Evolutionary conservation across 768 basidiomycete species (phyloP).

Genomic region (Trametes sanguinea): DNA sequence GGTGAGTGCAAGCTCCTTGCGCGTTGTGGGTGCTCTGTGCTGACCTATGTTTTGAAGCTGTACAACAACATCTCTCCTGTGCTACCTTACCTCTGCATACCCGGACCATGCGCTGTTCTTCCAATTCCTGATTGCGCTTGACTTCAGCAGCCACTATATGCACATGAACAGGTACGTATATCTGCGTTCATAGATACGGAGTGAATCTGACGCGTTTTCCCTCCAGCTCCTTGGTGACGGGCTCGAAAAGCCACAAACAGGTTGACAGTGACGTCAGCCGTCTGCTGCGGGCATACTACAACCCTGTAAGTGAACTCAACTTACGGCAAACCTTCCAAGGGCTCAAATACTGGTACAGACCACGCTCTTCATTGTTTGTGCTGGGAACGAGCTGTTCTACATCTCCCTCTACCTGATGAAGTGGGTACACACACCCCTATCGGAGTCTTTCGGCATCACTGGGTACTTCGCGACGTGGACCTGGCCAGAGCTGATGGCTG

Average conservation of each 20-base stretch:
- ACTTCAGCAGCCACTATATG: constrained; percentile 99
- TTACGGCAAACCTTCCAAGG: neutral
- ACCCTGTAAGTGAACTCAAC: constrained; percentile 59
- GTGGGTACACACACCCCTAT: constrained; percentile 75
- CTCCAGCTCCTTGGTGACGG: constrained; percentile 87
- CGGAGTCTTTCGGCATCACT: constrained; percentile 37
- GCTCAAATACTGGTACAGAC: constrained; percentile 44
- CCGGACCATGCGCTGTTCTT: constrained; percentile 83
- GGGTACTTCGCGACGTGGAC: constrained; percentile 49
- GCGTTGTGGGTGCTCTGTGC: neutral
- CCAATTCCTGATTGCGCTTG: constrained; percentile 94
- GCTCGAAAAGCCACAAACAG: constrained; percentile 89
- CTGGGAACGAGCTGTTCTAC: constrained; percentile 95
- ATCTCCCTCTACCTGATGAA: constrained; percentile 93
- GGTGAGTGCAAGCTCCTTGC: constrained; percentile 50
- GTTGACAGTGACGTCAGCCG: constrained; percentile 91
- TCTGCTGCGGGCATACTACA: constrained; percentile 93
- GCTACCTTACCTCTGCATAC: constrained; percentile 91
- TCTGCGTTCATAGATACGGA: neutral
- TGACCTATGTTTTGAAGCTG: constrained; percentile 55
- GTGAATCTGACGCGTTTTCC: constrained; percentile 13
- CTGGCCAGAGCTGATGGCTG: constrained; percentile 75
- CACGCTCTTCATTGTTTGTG: constrained; percentile 90
- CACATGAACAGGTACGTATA: constrained; percentile 94
- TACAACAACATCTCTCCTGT: constrained; percentile 92